Evolutionary conservation across 441 rosid genomes (phyloP).

Genomic region (Biscutella laevigata): DNA sequence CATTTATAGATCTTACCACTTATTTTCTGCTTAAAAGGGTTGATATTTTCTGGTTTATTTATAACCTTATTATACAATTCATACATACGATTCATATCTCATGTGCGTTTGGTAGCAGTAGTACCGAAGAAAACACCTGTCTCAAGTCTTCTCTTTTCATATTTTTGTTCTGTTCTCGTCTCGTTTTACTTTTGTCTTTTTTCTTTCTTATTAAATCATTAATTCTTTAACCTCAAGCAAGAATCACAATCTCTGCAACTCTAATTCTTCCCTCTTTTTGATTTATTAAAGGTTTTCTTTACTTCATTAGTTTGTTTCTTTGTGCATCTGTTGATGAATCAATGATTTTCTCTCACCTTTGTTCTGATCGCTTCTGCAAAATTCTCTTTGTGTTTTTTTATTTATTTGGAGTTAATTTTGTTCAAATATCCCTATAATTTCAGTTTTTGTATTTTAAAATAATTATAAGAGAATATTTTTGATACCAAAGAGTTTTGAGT

Average conservation of each 20-base stretch:
- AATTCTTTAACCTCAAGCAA: slow-evolving; percentile 26
- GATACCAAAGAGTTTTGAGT: slow-evolving; percentile 5
- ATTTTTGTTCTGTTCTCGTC: neutral
- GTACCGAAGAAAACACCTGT: slow-evolving; percentile 11
- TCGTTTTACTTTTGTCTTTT: neutral
- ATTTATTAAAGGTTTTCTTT: neutral
- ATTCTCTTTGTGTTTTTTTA: neutral
- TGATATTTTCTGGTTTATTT: too few relatives aligned
- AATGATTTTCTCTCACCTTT: slow-evolving; percentile 6
- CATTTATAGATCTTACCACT: too few relatives aligned
- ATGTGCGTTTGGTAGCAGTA: slow-evolving; percentile 4
- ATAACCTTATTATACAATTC: too few relatives aligned
- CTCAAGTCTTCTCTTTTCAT: neutral
- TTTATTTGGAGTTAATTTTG: neutral
- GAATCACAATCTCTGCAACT: slow-evolving; percentile 16
- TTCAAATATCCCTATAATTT: neutral
- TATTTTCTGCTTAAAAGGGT: too few relatives aligned
- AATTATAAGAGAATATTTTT: neutral
- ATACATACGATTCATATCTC: neutral
- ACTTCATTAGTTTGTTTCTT: slow-evolving; percentile 3
- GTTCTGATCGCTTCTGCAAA: slow-evolving; percentile 1
- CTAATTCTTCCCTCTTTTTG: slow-evolving; percentile 2
- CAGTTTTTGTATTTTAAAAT: neutral
- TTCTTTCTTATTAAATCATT: neutral
- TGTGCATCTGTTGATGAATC: slow-evolving; percentile 1